Evolutionary conservation across 306 rosid genomes (phyloP).

Genomic region (Trifolium subterraneum): DNA sequence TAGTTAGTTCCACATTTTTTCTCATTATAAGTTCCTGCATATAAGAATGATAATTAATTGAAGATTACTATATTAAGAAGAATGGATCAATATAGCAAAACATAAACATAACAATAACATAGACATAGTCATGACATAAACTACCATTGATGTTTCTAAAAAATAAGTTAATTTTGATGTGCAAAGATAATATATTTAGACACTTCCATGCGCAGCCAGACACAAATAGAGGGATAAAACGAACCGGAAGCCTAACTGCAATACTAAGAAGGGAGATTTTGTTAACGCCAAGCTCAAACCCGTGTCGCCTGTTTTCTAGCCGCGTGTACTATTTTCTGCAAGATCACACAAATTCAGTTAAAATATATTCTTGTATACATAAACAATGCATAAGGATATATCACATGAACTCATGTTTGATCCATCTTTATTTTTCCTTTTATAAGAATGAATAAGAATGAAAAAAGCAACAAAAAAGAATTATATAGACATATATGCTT

Average conservation of each 20-base stretch:
- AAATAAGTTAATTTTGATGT: too few species aligned
- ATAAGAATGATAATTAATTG: not conserved
- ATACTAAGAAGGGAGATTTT: constrained; percentile 85
- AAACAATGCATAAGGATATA: too few species aligned
- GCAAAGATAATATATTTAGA: not conserved
- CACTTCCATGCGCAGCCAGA: not conserved
- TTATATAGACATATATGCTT: too few species aligned
- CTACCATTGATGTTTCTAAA: not conserved
- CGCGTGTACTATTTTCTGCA: too few species aligned
- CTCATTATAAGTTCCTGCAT: constrained; percentile 78
- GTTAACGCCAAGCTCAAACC: constrained; percentile 86
- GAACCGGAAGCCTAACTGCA: constrained; percentile 97
- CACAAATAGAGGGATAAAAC: constrained; percentile 45
- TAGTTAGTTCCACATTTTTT: constrained; percentile 78
- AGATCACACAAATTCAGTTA: too few species aligned
- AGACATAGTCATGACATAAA: constrained; percentile 19
- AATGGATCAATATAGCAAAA: constrained; percentile 13
- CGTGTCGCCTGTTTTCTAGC: too few species aligned
- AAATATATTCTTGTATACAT: too few species aligned
- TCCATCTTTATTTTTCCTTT: too few species aligned
- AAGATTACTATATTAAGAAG: not conserved
- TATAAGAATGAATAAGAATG: too few species aligned
- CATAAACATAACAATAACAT: constrained; percentile 21
- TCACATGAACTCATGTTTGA: too few species aligned
- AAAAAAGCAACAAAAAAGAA: too few species aligned